A percentile compares a stretch with the other conserved stretches of the same genome.
These are phyloP conservation scores for Corymbia citriodora DNA, from an alignment of 441 rosid genomes.

Conservation along the genomic window DNA sequence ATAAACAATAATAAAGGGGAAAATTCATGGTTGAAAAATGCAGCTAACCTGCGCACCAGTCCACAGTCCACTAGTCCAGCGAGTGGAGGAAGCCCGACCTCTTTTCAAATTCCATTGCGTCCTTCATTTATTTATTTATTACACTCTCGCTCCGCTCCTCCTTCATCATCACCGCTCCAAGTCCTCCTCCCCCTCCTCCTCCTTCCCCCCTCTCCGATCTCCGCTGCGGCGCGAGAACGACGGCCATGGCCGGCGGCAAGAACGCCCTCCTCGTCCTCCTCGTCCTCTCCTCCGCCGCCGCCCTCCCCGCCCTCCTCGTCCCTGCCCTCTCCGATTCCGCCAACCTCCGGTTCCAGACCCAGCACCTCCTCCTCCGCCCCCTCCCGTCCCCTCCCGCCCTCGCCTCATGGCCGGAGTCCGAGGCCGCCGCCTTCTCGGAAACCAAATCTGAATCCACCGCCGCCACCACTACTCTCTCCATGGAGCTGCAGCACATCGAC, in stretches of 20 bases:
- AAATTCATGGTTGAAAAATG: too few relatives aligned
- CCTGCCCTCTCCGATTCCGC: background rate
- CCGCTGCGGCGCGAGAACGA: background rate
- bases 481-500: constrained; percentile 56
- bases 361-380: constrained; percentile 36
- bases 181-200: too few relatives aligned
- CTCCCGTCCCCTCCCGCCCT: constrained; percentile 39
- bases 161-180: background rate
- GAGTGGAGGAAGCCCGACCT: background rate
- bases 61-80: too few relatives aligned
- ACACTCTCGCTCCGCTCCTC: background rate
- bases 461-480: constrained; percentile 21
- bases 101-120: background rate
- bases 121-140: background rate
- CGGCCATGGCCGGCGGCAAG: background rate
- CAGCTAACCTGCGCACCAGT: background rate
- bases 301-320: background rate
- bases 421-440: constrained; percentile 28
- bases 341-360: constrained; percentile 12
- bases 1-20: too few relatives aligned
- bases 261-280: background rate
- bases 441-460: background rate
- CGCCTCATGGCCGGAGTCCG: constrained; percentile 36
- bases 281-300: background rate
- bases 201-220: background rate